Conservation (phyloP, 2,329 filamentous ascomycete species). For the Paracamarosporium sp. region DNA sequence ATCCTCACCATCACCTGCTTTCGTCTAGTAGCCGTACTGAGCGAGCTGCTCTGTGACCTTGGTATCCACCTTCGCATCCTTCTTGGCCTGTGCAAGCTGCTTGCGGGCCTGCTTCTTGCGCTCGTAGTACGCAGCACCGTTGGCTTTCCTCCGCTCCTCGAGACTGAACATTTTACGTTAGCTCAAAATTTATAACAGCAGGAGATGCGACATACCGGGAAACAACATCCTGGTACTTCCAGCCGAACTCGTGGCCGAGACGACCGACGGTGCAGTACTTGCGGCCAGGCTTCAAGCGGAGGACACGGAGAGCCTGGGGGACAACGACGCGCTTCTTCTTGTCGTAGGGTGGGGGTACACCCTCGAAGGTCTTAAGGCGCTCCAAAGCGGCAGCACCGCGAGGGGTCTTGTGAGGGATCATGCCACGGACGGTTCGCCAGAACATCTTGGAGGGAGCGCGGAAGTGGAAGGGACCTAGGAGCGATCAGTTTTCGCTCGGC, state of each 20-base stretch:
- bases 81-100: constrained; percentile 91
- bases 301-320: constrained; percentile 94
- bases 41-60: constrained; percentile 90
- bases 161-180: constrained; percentile 66
- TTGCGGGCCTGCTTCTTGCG: constrained; percentile 97
- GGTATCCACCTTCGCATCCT: constrained; percentile 83
- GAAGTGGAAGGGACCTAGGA: constrained; percentile 97
- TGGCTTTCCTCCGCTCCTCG: constrained; percentile 99
- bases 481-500: constrained; percentile 22
- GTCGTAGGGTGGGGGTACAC: constrained; percentile 98
- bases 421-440: constrained; percentile 99
- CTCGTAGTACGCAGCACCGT: constrained; percentile 99
- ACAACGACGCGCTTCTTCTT: constrained; percentile 99
- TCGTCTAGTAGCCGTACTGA: constrained; percentile 84
- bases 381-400: constrained; percentile 95
- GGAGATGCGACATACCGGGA: constrained; percentile 73
- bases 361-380: constrained; percentile 99
- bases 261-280: constrained; percentile 99
- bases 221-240: constrained; percentile 99
- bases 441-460: constrained; percentile 98
- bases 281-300: constrained; percentile 97
- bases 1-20: constrained; percentile 41
- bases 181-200: constrained; percentile 3
- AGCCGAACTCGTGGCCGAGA: constrained; percentile 98
- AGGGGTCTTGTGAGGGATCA: constrained; percentile 99